Evolutionary conservation across 2,329 filamentous ascomycete species (phyloP), one percentile per base, ranked within the genome.

Genomic region (Cladophialophora yegresii): DNA sequence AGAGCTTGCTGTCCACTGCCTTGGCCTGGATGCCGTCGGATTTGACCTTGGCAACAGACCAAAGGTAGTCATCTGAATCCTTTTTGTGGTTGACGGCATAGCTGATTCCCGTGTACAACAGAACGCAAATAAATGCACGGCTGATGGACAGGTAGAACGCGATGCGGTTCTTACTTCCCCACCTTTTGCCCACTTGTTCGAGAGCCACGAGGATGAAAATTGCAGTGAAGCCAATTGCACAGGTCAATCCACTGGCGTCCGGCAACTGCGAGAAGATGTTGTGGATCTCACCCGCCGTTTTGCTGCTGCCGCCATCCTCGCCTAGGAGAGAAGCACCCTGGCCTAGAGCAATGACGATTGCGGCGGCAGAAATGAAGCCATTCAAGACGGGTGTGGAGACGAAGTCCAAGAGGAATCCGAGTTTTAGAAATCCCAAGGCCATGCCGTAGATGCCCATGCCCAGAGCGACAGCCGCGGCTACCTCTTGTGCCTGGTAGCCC

Each of bases 401-500:
- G 69, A 87, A 89, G 65, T 89, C 85, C 22, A 89, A 80, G 6
- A 89, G 77, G 72, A 87, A 89, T 0, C 86, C 86, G 4, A 89
- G 82, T 57, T 85, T 86, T n/a, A 88, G 77, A 0, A 88, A 77
- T 0, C 87, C 87, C 2, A 89, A 76, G 16, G 81, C 78, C 26
- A 89, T 79, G n/a, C 83, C 79, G 69, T 86, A 87, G 2, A 87
- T 77, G 0, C 87, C 87, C 66, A 88, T 85, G 76, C 86, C 84
- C 72, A 89, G 81, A 13, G 86, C 84, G 1, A 88, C 81, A 8
- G 85, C 85, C 0, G 84, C 84, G 1, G 86, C 84, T 40, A 89
- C 84, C 36, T 83, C 79, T 20, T 83, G 80, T 0, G 84, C 79
- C 1, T 78, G 74, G 72, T 84, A 87, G 40, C 84, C 81, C 45